Conservation (phyloP, 208 protist genomes). For the Leishmania guyanensis region DNA sequence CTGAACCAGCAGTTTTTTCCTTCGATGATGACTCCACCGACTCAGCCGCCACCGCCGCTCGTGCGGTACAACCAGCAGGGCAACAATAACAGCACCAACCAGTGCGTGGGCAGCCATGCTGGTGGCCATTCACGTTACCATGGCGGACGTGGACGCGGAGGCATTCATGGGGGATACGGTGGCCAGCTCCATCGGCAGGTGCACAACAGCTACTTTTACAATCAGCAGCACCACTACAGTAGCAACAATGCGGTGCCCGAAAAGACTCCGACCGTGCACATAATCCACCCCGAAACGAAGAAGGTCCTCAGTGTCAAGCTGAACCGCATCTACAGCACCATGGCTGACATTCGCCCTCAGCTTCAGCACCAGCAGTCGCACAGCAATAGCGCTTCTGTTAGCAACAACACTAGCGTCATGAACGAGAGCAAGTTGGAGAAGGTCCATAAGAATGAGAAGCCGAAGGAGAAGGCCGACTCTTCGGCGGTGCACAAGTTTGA, state of each 20-base stretch:
- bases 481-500: constrained; percentile 20
- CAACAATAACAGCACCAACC: constrained; percentile 30
- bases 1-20: constrained; percentile 18
- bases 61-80: constrained; percentile 31
- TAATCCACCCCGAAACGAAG: constrained; percentile 47
- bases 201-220: constrained; percentile 54
- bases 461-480: constrained; percentile 22
- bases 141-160: constrained; percentile 22
- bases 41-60: constrained; percentile 14
- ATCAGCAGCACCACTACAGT: constrained; percentile 52
- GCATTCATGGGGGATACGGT: constrained; percentile 21
- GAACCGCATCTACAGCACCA: constrained; percentile 66
- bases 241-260: constrained; percentile 78
- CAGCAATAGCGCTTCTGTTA: constrained; percentile 8
- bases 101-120: constrained; percentile 16
- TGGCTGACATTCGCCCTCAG: constrained; percentile 50
- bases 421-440: constrained; percentile 17
- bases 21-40: constrained; percentile 10
- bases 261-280: constrained; percentile 59
- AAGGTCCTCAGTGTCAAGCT: constrained; percentile 60
- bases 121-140: constrained; percentile 9
- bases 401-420: constrained; percentile 25
- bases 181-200: constrained; percentile 37
- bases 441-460: constrained; percentile 9
- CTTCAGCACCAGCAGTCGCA: constrained; percentile 23